Evolutionary conservation across 106 monocot species (phyloP).

Genomic region (Apostasia ramifera): DNA sequence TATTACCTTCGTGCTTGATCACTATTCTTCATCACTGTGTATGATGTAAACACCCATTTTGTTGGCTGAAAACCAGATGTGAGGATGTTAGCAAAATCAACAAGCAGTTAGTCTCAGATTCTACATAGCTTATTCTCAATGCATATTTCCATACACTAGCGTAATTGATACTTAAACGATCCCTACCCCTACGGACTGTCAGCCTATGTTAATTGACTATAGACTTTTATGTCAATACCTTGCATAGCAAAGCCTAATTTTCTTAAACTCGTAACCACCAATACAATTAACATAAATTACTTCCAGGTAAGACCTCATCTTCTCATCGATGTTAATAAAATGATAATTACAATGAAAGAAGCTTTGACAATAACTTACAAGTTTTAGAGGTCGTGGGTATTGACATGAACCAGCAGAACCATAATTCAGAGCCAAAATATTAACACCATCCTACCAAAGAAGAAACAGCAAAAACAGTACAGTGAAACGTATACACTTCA

Average conservation of each 20-base stretch:
- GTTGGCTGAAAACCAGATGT: slow-evolving; percentile 50
- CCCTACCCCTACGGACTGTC: too few relatives aligned
- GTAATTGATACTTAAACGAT: too few relatives aligned
- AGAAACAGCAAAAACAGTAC: not conserved
- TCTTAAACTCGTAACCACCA: not conserved
- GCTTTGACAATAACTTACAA: slow-evolving; percentile 43
- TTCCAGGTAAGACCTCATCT: not conserved
- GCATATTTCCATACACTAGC: too few relatives aligned
- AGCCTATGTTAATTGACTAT: too few relatives aligned
- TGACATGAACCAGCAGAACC: slow-evolving; percentile 83
- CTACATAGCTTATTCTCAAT: too few relatives aligned
- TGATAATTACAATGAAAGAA: not conserved
- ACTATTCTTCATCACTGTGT: slow-evolving; percentile 73
- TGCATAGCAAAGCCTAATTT: not conserved
- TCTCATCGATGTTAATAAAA: not conserved
- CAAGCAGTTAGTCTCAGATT: too few relatives aligned
- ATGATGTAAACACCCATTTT: slow-evolving; percentile 94
- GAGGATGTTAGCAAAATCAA: not conserved
- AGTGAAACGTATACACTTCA: not conserved
- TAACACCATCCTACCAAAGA: slow-evolving; percentile 73
- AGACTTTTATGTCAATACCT: too few relatives aligned
- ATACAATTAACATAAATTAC: not conserved
- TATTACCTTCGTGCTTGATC: slow-evolving; percentile 76
- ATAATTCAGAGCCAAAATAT: slow-evolving; percentile 92
- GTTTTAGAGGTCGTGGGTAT: slow-evolving; percentile 66